A percentile compares a stretch with the other conserved stretches of the same genome.
Conservation (phyloP, 2,329 filamentous ascomycete species). For the Hypoxylon sp. region DNA sequence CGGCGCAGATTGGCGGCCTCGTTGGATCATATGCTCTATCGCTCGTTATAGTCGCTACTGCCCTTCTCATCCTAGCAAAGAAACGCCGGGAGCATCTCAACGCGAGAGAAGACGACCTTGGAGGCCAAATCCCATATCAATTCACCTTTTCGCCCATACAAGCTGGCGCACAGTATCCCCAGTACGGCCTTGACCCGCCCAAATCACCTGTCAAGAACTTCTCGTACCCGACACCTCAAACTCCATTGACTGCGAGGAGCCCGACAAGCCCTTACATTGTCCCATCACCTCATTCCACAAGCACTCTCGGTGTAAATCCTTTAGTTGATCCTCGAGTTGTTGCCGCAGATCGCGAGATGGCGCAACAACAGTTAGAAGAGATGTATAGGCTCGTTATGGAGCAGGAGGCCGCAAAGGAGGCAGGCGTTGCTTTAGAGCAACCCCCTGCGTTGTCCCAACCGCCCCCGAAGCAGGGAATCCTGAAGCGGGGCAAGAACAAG, state of each 20-base stretch:
- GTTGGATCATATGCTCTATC: slow-evolving; percentile 85
- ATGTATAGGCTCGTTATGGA: slow-evolving; percentile 94
- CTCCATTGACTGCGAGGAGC: slow-evolving; percentile 41
- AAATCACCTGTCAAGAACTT: slow-evolving; percentile 60
- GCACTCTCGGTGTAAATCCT: slow-evolving; percentile 71
- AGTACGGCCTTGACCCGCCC: slow-evolving; percentile 51
- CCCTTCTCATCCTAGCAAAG: slow-evolving; percentile 71
- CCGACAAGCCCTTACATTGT: slow-evolving; percentile 59
- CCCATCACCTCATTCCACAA: slow-evolving; percentile 60
- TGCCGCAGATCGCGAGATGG: slow-evolving; percentile 77
- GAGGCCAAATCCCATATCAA: slow-evolving; percentile 49
- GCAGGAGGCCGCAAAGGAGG: slow-evolving; percentile 78
- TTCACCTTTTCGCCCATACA: slow-evolving; percentile 43
- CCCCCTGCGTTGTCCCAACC: slow-evolving; percentile 54
- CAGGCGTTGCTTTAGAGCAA: slow-evolving; percentile 62
- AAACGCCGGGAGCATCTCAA: slow-evolving; percentile 64
- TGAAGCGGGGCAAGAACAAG: slow-evolving; percentile 57
- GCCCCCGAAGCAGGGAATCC: slow-evolving; percentile 59
- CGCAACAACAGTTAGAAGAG: slow-evolving; percentile 86
- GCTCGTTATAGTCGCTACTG: slow-evolving; percentile 77
- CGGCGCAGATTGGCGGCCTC: slow-evolving; percentile 85
- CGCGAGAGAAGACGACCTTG: slow-evolving; percentile 65
- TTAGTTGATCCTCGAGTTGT: slow-evolving; percentile 83
- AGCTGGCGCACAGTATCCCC: slow-evolving; percentile 41
- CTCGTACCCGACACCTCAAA: slow-evolving; percentile 61